Conservation (phyloP, 106 monocot species). For the Apostasia shenzhenica region DNA sequence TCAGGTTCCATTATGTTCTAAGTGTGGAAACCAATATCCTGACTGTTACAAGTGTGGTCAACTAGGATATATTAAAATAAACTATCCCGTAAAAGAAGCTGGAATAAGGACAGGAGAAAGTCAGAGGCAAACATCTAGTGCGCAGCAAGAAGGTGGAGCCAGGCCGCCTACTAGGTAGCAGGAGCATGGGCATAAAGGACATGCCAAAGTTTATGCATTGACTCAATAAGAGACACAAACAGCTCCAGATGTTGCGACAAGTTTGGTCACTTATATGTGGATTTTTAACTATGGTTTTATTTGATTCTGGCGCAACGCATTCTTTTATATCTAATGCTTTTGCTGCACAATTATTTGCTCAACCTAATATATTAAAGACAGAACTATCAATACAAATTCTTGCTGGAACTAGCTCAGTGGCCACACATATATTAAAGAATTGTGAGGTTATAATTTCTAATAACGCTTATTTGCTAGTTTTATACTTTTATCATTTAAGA, state of each 20-base stretch:
- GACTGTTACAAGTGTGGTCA: neutral
- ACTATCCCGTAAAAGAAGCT: neutral
- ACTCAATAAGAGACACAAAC: neutral
- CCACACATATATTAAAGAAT: no score
- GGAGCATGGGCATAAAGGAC: neutral
- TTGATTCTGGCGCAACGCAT: neutral
- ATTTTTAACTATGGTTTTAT: neutral
- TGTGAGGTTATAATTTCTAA: no score
- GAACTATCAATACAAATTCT: neutral
- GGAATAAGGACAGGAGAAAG: no score
- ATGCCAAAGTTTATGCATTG: neutral
- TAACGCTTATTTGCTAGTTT: no score
- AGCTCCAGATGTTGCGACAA: neutral
- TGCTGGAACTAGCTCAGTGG: neutral
- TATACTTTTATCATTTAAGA: neutral
- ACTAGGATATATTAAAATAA: neutral
- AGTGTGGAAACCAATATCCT: neutral
- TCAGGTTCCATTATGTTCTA: neutral
- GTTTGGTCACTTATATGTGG: neutral
- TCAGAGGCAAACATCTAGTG: neutral
- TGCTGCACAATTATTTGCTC: neutral
- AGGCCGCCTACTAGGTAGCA: neutral
- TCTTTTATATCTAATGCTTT: neutral
- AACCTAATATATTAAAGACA: neutral
- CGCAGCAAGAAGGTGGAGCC: neutral